Base-by-base conservation (phyloP, 345 rosid species). In the Salix koriyanagi region DNA sequence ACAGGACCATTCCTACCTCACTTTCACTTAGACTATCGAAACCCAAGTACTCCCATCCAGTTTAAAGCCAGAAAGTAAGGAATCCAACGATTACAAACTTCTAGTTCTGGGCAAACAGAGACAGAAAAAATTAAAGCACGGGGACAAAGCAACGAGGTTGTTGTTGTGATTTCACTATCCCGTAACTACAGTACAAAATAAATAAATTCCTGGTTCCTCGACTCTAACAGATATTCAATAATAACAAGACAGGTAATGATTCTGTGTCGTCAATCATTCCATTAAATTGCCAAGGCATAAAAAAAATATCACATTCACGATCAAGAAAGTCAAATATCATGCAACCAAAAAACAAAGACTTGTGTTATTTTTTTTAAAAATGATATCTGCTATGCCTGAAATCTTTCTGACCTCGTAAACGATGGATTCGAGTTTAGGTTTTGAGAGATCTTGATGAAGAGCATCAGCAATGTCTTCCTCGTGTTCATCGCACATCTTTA, bases 391-490 rank as follows among this genome's bases (percentile, higher is more conserved):
- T 18, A 37, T 42, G 32, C n/a, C 23, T n/a, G 39, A 64, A 37
- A 54, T 28, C n/a, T 52, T 32, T 12, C 6, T 23, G 39, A 95
- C 98, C 97, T 95, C 98, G 64, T 86, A 90, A 71, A 95, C 67
- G 69, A 79, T 71, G 77, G 97, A 84, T 78, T 93, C 98, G 46
- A 86, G 88, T 73, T 89, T 92, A 46, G 97, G 99, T 73, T 95
- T 95, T 41, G 85, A 80, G 73, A 95, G 91, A 88, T 95, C 99
- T 10, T 85, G 79, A 30, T 79, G 84, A 72, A 95, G 97, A 78
- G 97, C 94, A 14, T 85, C 82, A 80, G 81, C 87, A 71, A 95
- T 91, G 56, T 83, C 93, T 52, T 87, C 78, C 89, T 91, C 97
- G 76, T 84, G 85, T 5, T 92, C 86, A 69, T 85, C 86, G 61